Percentiles rank a stretch among this genome's conserved stretches.
Conservation (phyloP, 2,329 filamentous ascomycete species). For the Diaporthe capsici region DNA sequence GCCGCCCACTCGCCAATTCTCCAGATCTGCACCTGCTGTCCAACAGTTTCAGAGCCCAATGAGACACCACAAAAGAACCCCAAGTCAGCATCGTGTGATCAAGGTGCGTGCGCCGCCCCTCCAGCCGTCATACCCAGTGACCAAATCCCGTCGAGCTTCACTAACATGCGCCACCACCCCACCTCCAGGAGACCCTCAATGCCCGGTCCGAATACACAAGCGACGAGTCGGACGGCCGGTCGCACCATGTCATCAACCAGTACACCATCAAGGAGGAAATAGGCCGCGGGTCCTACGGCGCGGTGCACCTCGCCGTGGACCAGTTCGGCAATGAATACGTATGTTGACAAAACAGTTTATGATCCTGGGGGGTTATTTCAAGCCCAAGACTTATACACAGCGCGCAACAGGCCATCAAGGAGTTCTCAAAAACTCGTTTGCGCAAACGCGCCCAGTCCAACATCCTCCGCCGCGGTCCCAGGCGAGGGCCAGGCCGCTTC, state of each 20-base stretch:
- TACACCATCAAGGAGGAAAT: constrained; percentile 96
- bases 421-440: constrained; percentile 94
- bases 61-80: constrained; percentile 70
- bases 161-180: not conserved
- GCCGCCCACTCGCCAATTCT: not conserved
- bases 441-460: constrained; percentile 93
- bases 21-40: constrained; percentile 60
- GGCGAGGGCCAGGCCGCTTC: constrained; percentile 58
- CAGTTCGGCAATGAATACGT: constrained; percentile 96
- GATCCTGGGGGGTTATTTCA: too few species aligned
- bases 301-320: constrained; percentile 90
- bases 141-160: not conserved
- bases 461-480: constrained; percentile 73
- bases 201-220: constrained; percentile 89
- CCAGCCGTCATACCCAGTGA: not conserved
- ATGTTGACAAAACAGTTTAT: constrained; percentile 54
- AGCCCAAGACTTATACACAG: constrained; percentile 31
- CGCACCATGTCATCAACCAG: constrained; percentile 92
- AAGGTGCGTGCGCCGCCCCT: constrained; percentile 59
- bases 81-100: constrained; percentile 70
- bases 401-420: constrained; percentile 84
- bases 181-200: constrained; percentile 85
- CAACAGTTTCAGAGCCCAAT: constrained; percentile 65
- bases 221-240: constrained; percentile 84
- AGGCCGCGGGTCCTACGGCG: constrained; percentile 94